Percentiles rank a stretch among this genome's conserved stretches.
Conservation (phyloP, 257 asterid genomes). For the Mentha longifolia region DNA sequence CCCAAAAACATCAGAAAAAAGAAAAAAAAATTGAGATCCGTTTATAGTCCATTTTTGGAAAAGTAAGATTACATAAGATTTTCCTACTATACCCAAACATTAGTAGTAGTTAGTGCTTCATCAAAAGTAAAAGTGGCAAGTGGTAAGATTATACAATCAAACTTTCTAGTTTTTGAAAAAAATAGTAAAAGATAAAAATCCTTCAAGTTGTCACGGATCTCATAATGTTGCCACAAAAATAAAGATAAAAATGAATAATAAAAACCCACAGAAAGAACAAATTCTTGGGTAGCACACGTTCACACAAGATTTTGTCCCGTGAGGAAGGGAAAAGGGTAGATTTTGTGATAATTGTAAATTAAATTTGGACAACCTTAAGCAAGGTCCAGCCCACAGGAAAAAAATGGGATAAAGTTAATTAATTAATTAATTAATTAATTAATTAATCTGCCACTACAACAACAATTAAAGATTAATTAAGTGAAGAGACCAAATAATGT, state of each 20-base stretch:
- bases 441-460: not conserved
- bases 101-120: too few relatives aligned
- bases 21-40: too few relatives aligned
- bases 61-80: too few relatives aligned
- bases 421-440: constrained; percentile 23
- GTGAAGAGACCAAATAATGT: constrained; percentile 67
- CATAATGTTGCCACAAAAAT: constrained; percentile 21
- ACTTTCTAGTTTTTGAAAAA: too few relatives aligned
- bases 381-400: constrained; percentile 39
- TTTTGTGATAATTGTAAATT: constrained; percentile 17
- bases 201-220: not conserved
- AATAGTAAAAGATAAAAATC: not conserved
- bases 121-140: too few relatives aligned
- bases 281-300: constrained; percentile 40
- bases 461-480: constrained; percentile 12
- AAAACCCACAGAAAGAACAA: constrained; percentile 7
- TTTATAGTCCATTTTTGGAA: too few relatives aligned
- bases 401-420: constrained; percentile 23
- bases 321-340: constrained; percentile 27
- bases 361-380: constrained; percentile 4
- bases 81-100: too few relatives aligned
- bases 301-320: constrained; percentile 50
- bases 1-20: too few relatives aligned
- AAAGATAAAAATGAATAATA: too few relatives aligned
- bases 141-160: too few relatives aligned